These are phyloP conservation scores for Eucalyptus grandis DNA, from an alignment of 345 rosid species.

Conservation along the genomic window DNA sequence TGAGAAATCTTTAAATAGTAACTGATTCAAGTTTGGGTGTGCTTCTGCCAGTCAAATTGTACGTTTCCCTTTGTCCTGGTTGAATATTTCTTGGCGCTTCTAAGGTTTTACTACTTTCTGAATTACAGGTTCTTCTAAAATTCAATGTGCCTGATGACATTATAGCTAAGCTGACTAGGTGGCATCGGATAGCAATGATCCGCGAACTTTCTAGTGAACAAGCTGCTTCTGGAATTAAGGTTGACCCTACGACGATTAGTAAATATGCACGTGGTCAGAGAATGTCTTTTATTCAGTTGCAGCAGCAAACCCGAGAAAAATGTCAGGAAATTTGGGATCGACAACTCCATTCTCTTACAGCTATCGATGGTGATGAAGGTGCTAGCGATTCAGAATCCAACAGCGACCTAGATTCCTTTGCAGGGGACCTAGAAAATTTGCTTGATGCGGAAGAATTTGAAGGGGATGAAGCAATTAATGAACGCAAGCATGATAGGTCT, in stretches of 20 bases:
- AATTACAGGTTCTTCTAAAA: slow-evolving; percentile 72
- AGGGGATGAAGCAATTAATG: slow-evolving; percentile 55
- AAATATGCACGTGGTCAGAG: slow-evolving; percentile 98
- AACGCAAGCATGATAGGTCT: slow-evolving; percentile 49
- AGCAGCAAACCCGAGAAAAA: slow-evolving; percentile 97
- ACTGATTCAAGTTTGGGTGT: not conserved
- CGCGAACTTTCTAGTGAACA: slow-evolving; percentile 99
- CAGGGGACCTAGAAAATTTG: slow-evolving; percentile 92
- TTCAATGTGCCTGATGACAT: slow-evolving; percentile 88
- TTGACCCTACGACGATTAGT: slow-evolving; percentile 87
- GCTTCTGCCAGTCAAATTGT: not conserved
- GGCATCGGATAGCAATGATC: slow-evolving; percentile 99
- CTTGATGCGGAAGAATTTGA: slow-evolving; percentile 97
- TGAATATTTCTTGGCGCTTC: not conserved
- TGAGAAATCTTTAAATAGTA: not conserved
- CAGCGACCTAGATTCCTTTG: slow-evolving; percentile 98
- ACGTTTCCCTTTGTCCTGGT: not conserved
- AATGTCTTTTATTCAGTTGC: slow-evolving; percentile 97
- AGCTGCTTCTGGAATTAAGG: slow-evolving; percentile 92
- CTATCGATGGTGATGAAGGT: slow-evolving; percentile 70
- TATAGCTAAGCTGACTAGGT: slow-evolving; percentile 86
- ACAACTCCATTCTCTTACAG: slow-evolving; percentile 79
- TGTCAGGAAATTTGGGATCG: slow-evolving; percentile 99
- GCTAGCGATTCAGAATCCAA: slow-evolving; percentile 90
- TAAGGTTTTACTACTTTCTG: not conserved